Base-by-base conservation (phyloP, 495 filamentous ascomycete species). In the Talaromyces liani region DNA sequence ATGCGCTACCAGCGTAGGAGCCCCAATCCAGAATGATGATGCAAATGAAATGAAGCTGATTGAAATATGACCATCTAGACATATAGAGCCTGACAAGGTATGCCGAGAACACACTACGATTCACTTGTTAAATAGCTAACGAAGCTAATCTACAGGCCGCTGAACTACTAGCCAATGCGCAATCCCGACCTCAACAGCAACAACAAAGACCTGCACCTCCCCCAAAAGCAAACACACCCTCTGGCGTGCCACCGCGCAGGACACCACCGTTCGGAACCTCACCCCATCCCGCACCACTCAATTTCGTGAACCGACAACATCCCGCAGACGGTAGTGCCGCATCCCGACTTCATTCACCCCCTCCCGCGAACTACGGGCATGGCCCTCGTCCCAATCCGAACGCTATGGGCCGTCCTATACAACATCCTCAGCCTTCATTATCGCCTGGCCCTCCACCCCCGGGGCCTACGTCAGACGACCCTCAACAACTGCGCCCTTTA, bases 1-100 rank as follows among this genome's bases (percentile, higher is more conserved):
- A 98, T 79, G 91, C 92, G 75, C 86, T 98, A 64, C 94, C 94
- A 74, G 91, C 92, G 88, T 96, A 80, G 85, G 92, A 87, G 22
- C 41, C 51, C 25, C 62, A 49, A 41, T 27, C 39, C 24, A 16
- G 47, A 18, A 3, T 18, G 24, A 34, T 18, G 9, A 16, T 9
- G 27, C 4, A 51, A 39, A 58, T 6, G 6, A 16, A 36, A 58
- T 18, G 9, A 63, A 33, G 36, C 39, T 39, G 4, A 57, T 3
- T n/a, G n/a, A 59, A 34, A 39, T 63, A 24, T 67, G 22, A 61
- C 24, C 1, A 53, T 29, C 18, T 45, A 64, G 51, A 14, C 64
- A 61, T 16, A 65, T 51, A 66, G 94, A 98, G 72, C 94, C 94
- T 49, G 94, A 98, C 69, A 89, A 89, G 82, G 92, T 95, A 82